Evolutionary conservation across 2,329 filamentous ascomycete genomes (phyloP), one percentile per base, ranked within the genome.

Genomic region (Didymella segeticola): DNA sequence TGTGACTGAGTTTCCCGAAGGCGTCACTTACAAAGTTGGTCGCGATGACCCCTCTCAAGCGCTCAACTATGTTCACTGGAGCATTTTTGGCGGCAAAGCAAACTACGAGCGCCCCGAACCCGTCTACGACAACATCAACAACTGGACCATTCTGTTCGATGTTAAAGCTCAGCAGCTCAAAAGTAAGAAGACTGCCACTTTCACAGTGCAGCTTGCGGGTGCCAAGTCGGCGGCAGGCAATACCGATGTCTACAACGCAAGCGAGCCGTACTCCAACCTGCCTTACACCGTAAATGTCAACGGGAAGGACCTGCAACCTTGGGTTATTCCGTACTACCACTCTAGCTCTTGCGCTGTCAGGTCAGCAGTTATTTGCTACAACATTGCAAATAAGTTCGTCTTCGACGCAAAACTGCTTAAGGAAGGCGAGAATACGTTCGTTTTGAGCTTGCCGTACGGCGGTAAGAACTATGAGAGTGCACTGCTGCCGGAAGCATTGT

Each of bases 11-110:
- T 87, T 86, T 60, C 84, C 85, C 0, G 57, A 80, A 0, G 84
- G 85, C 5, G 78, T 88, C 1, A 76, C 74, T n/a, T 88, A 83
- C 72, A 79, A 79, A 19, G 79, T 88, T 2, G 84, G 84, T 11
- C 70, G 80, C 63, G 81, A 79, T 57, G 72, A 83, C 20, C 76
- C 75, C 11, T 72, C 71, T 0, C 68, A 72, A 4, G 83, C 86
- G 57, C 75, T 86, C 53, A 88, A 88, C 69, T 86, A 86, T 45
- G 81, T 87, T 4, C 86, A 88, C 64, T 88, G 85, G 86, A 82
- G 80, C 54, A 82, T 85, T 9, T 86, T 85, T 61, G 84, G 84
- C 2, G 81, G 82, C n/a, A 73, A 80, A 26, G 81, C 76, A 1
- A 80, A 84, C 66, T 78, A 69, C 12, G 47, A 76, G 3, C 75